Conservation (phyloP, 805 yeast genomes). For the Zygosaccharomyces bailii region DNA sequence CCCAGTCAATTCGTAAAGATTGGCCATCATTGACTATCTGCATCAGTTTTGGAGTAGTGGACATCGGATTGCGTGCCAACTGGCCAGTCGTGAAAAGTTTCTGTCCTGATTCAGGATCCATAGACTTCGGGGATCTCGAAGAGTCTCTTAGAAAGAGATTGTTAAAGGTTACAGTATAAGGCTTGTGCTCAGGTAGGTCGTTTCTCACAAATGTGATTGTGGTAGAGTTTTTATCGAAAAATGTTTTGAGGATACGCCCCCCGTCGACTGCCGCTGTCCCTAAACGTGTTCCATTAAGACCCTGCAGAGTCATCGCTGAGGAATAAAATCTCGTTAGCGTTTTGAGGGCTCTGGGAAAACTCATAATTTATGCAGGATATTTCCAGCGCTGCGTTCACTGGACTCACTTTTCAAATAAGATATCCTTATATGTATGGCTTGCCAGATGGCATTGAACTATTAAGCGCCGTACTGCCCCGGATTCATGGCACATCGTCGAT, state of each 20-base stretch:
- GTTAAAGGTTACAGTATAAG: slow-evolving; percentile 39
- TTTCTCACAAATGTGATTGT: slow-evolving; percentile 23
- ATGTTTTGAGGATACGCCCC: slow-evolving; percentile 13
- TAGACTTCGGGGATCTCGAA: slow-evolving; percentile 45
- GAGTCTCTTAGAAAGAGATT: slow-evolving; percentile 65
- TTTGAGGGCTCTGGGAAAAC: background rate
- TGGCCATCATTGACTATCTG: slow-evolving; percentile 36
- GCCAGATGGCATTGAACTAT: background rate
- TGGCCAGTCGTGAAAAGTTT: slow-evolving; percentile 62
- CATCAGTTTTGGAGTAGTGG: slow-evolving; percentile 38
- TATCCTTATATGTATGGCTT: background rate
- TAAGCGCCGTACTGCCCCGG: background rate
- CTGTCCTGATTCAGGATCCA: slow-evolving; percentile 56
- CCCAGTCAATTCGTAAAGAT: slow-evolving; percentile 45
- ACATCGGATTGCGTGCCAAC: slow-evolving; percentile 32
- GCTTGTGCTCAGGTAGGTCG: slow-evolving; percentile 18
- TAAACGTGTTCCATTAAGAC: background rate
- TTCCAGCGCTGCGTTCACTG: too few species aligned
- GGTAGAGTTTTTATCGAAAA: slow-evolving; percentile 24
- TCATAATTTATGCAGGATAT: too few species aligned
- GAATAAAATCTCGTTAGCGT: slow-evolving; percentile 1
- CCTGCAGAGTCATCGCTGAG: background rate
- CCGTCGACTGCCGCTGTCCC: slow-evolving; percentile 3
- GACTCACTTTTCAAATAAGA: too few species aligned
- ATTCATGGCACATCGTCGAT: background rate